Base-by-base conservation (phyloP, 2,329 filamentous ascomycete species). In the Aspergillaceae sp. region DNA sequence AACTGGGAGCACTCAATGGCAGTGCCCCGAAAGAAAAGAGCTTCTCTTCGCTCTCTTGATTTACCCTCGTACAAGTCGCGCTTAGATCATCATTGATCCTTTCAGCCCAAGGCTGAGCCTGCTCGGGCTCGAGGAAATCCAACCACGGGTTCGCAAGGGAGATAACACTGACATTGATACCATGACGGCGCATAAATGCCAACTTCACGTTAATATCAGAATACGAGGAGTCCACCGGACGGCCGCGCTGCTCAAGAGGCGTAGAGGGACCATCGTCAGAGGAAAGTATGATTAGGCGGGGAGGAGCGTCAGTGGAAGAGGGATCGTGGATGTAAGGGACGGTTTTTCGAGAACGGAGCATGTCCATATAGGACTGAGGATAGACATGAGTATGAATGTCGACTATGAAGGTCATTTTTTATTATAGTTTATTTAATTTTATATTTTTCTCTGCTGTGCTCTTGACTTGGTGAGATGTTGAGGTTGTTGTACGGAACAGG, bases 101-200 rank as follows among this genome's bases (percentile, higher is more conserved):
- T 44, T 69, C 60, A 1, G 87, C 87, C 42, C 83, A 80, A 29
- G 67, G 62, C 1, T 76, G 78, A 0, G 86, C 85, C 53, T 83
- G 78, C 3, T 71, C 63, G 0, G 79, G 61, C 0, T 73, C 66
- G 0, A 95, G 69, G 61, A 94, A 96, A 67, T 96, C 90, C 2
- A 96, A 77, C 90, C 90, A 96, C 0, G 90, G 90, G 61, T 96
- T 96, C 9, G 90, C 90, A 26, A 95, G 80, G 0, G 87, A 92
- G 51, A 96, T 81, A 43, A 95, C 86, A 1, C 86, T 92, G 52
- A 84, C 81, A 65, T 85, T 78, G 63, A 96, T 95, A 44, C 72
- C 72, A 68, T 96, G 90, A 10, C 75, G 78, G 63, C 88, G 77
- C 90, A 96, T 96, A 70, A 96, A 95, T 42, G 80, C 75, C 9